phyloP scores from a whole-genome alignment of 768 basidiomycete genomes.

The Rhizopogon vesiculosus region DNA sequence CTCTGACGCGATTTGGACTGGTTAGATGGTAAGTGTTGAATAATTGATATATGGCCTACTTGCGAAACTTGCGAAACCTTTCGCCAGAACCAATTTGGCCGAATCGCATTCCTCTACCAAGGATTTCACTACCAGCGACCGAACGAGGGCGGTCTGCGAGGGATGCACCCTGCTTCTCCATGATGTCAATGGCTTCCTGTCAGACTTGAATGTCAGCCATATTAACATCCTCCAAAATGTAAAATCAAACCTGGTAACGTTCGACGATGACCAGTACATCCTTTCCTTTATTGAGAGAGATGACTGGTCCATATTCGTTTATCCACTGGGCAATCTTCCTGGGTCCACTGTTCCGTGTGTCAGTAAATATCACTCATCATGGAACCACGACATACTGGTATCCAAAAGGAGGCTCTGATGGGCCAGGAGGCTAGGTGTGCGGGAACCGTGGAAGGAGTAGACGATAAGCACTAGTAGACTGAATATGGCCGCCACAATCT shows the following conservation, averaged over 20 bases:
- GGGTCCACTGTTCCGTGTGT: not conserved
- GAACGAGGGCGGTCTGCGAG: slow-evolving; percentile 49
- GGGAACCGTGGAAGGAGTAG: not conserved
- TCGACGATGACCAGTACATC: slow-evolving; percentile 4
- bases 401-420: slow-evolving; percentile 1
- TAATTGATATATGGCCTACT: slow-evolving; percentile 22
- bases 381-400: not conserved
- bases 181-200: slow-evolving; percentile 42
- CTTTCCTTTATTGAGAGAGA: slow-evolving; percentile 2
- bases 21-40: slow-evolving; percentile 1
- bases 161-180: slow-evolving; percentile 33
- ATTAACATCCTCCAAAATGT: slow-evolving; percentile 9
- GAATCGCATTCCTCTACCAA: slow-evolving; percentile 55
- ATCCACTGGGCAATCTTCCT: slow-evolving; percentile 5
- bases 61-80: slow-evolving; percentile 53
- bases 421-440: not conserved
- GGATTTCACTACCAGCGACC: slow-evolving; percentile 52
- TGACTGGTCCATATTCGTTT: slow-evolving; percentile 4
- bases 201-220: slow-evolving; percentile 2
- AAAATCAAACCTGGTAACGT: slow-evolving; percentile 1
- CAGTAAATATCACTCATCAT: not conserved
- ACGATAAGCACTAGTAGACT: not conserved
- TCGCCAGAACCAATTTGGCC: slow-evolving; percentile 49
- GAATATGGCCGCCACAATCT: not conserved
- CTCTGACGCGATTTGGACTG: slow-evolving; percentile 24